A percentile compares a stretch with the other conserved stretches of the same genome.
phyloP scores from a whole-genome alignment of 108 stramenopile genomes.

The Fragilariopsis cylindrus region DNA sequence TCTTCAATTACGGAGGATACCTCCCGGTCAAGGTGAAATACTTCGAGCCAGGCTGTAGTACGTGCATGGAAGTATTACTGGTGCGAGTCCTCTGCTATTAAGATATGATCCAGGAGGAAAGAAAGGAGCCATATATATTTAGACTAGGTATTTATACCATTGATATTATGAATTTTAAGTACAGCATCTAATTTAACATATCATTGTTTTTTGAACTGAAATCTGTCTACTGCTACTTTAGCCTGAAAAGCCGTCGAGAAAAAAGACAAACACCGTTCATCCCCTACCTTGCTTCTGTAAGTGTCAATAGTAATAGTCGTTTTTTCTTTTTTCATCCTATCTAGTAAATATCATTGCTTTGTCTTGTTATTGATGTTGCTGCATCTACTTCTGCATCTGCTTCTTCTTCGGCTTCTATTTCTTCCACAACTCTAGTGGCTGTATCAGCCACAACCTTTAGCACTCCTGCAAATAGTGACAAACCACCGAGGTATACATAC shows the following conservation, averaged over 20 bases:
- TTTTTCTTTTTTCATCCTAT: not conserved
- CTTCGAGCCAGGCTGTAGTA: conserved; percentile 10
- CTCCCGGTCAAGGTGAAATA: conserved; percentile 15
- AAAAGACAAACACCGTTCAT: too few species aligned
- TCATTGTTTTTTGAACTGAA: too few species aligned
- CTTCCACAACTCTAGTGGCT: conserved; percentile 63
- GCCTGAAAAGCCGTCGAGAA: too few species aligned
- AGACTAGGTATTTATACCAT: too few species aligned
- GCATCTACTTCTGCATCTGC: not conserved
- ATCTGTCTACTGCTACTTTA: too few species aligned
- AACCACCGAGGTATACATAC: conserved; percentile 70
- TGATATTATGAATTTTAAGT: too few species aligned
- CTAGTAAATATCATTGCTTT: not conserved
- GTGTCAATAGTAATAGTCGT: not conserved
- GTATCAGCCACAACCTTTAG: conserved; percentile 66
- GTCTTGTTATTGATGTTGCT: not conserved
- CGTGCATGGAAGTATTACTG: conserved; percentile 50
- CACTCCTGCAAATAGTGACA: conserved; percentile 48
- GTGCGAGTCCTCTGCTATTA: conserved; percentile 28
- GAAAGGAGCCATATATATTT: too few species aligned
- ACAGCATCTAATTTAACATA: too few species aligned
- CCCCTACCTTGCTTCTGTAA: not conserved
- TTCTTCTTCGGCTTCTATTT: conserved; percentile 56
- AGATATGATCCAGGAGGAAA: not conserved
- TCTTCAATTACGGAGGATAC: conserved; percentile 45